Evolutionary conservation across 768 basidiomycete species (phyloP).

Genomic region (Hygrophoropsis aurantiaca): DNA sequence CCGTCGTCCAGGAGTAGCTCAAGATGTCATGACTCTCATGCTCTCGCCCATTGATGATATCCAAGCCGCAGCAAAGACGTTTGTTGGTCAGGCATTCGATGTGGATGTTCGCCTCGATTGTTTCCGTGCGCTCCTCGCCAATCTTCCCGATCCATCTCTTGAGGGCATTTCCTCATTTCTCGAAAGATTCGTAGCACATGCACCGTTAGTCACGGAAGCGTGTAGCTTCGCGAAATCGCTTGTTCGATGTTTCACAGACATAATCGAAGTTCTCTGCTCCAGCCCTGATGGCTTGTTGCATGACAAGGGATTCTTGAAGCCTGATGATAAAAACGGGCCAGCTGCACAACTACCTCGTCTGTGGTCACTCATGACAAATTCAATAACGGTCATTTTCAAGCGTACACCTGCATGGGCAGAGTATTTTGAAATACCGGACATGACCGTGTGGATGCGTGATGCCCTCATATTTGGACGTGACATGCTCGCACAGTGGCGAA

Average conservation of each 20-base stretch:
- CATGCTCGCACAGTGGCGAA: slow-evolving; percentile 75
- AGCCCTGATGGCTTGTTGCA: slow-evolving; percentile 70
- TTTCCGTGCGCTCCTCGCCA: slow-evolving; percentile 73
- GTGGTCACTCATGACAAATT: slow-evolving; percentile 81
- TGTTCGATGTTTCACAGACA: slow-evolving; percentile 89
- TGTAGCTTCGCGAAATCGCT: slow-evolving; percentile 86
- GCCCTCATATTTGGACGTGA: slow-evolving; percentile 92
- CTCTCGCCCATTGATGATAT: slow-evolving; percentile 80
- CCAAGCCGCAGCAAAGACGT: slow-evolving; percentile 70
- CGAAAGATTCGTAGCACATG: slow-evolving; percentile 60
- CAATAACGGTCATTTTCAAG: slow-evolving; percentile 82
- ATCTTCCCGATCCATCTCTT: slow-evolving; percentile 64
- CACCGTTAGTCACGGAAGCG: slow-evolving; percentile 73
- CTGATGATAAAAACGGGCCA: slow-evolving; percentile 43
- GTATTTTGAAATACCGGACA: slow-evolving; percentile 76
- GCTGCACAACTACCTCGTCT: slow-evolving; percentile 61
- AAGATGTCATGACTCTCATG: slow-evolving; percentile 64
- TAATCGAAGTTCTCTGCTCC: slow-evolving; percentile 85
- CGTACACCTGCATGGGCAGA: slow-evolving; percentile 81
- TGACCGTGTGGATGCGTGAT: slow-evolving; percentile 98
- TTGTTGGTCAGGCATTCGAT: slow-evolving; percentile 86
- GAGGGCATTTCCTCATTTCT: slow-evolving; percentile 73
- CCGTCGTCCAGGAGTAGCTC: slow-evolving; percentile 51
- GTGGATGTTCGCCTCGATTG: slow-evolving; percentile 89
- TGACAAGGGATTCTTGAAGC: slow-evolving; percentile 48